Evolutionary conservation across 202 grass and related monocot genomes (phyloP), one percentile per base, ranked within the genome.

Genomic region (Panicum virgatum): DNA sequence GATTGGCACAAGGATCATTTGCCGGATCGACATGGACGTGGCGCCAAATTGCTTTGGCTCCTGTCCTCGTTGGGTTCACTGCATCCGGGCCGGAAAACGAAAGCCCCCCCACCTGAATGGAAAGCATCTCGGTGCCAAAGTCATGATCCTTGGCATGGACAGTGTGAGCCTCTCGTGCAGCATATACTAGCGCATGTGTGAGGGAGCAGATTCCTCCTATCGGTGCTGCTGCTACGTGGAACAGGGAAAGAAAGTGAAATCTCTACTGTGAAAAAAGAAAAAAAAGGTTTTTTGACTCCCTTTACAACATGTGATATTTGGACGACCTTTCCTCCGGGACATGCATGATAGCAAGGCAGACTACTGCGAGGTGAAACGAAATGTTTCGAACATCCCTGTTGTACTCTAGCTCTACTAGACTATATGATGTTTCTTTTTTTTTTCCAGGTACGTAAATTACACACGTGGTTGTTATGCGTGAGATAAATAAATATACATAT

Each of bases 81-180:
- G 88, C 66, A 86, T 85, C 51, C 59, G 32, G 64, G 25, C 72
- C 7, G 9, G 65, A 58, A 38, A 80, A 50, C 70, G 25, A n/a
- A 6, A 18, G 74, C 20, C 27, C n/a, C n/a, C 36, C 44, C 32
- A 16, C 63, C 82, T 30, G 38, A 58, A 66, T 0, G 30, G 22
- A 52, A 76, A 34, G 3, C 52, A 61, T 14, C 30, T 39, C 12
- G 37, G 16, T 4, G 75, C 44, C 72, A 44, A 16, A 7, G 39
- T 79, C 57, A 69, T 58, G 8, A n/a, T 52, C 80, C 47, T 50
- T 58, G 12, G 27, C 86, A 81, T 58, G 62, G 12, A 73, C 65
- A 79, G 74, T 53, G 66, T 34, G 39, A 45, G 77, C 62, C 70
- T 63, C 57, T 39, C 16, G 38, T 60, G 20, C 46, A 32, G 29